These are phyloP conservation scores for Paxillus involutus DNA, from an alignment of 768 basidiomycete species.

Conservation along the genomic window DNA sequence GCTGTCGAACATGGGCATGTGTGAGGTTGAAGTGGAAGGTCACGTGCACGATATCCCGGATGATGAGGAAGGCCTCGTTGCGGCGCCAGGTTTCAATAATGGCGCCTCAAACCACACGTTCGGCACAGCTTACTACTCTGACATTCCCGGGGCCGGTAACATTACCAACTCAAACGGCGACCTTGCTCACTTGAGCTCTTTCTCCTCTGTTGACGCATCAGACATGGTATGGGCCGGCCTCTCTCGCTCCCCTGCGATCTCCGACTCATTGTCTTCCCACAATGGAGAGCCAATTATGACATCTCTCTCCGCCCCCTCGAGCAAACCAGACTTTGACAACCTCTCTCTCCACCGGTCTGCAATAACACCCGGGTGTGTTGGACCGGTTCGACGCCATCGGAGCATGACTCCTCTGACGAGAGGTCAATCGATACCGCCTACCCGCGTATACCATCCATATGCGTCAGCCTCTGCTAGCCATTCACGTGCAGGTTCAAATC, in stretches of 20 bases:
- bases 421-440: constrained; percentile 42
- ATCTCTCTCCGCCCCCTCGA: constrained; percentile 60
- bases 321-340: constrained; percentile 64
- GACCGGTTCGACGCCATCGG: constrained; percentile 67
- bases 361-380: constrained; percentile 37
- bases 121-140: constrained; percentile 22
- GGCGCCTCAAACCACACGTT: constrained; percentile 21
- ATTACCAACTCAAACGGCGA: constrained; percentile 17
- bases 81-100: constrained; percentile 23
- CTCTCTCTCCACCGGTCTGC: constrained; percentile 26
- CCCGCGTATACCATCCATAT: constrained; percentile 60
- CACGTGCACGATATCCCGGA: constrained; percentile 55
- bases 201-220: constrained; percentile 21
- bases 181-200: constrained; percentile 19
- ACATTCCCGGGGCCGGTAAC: constrained; percentile 13
- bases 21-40: constrained; percentile 60
- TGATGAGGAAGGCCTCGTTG: constrained; percentile 56
- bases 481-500: constrained; percentile 29
- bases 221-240: constrained; percentile 25
- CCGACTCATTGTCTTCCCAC: constrained; percentile 26
- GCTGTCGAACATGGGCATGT: constrained; percentile 51
- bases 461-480: constrained; percentile 28
- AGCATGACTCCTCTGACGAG: constrained; percentile 71
- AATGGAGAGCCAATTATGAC: constrained; percentile 46
- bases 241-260: constrained; percentile 12